Conservation (phyloP, 2,329 filamentous ascomycete species). For the Epicoccum nigrum region DNA sequence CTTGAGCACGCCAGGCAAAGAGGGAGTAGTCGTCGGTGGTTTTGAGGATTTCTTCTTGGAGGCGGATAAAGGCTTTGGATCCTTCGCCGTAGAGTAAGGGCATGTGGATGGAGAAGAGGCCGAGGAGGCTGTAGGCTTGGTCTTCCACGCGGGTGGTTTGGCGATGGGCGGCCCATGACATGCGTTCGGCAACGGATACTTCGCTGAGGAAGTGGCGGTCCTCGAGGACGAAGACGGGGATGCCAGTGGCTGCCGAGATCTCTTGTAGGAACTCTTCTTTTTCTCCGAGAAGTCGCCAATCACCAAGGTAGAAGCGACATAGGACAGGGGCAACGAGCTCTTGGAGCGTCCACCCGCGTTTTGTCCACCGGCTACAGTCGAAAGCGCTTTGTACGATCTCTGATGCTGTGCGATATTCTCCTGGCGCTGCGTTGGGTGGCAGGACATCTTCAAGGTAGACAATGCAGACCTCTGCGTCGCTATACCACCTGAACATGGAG, state of each 20-base stretch:
- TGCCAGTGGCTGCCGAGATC: slow-evolving; percentile 32
- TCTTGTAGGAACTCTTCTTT: slow-evolving; percentile 34
- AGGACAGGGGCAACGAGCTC: slow-evolving; percentile 34
- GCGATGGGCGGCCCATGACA: slow-evolving; percentile 39
- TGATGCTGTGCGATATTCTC: slow-evolving; percentile 16
- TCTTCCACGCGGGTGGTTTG: slow-evolving; percentile 38
- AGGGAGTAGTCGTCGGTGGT: slow-evolving; percentile 37
- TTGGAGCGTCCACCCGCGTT: slow-evolving; percentile 40
- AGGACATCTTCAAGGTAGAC: slow-evolving; percentile 25
- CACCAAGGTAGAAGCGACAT: slow-evolving; percentile 34
- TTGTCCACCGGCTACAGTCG: slow-evolving; percentile 30
- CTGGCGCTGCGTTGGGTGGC: slow-evolving; percentile 5
- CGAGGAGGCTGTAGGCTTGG: slow-evolving; percentile 37
- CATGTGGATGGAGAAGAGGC: slow-evolving; percentile 43
- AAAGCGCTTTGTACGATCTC: slow-evolving; percentile 25
- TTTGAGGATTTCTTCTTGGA: slow-evolving; percentile 39
- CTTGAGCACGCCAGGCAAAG: slow-evolving; percentile 32
- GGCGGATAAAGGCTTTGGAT: slow-evolving; percentile 32
- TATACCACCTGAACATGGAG: slow-evolving; percentile 33
- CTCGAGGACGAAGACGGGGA: slow-evolving; percentile 31
- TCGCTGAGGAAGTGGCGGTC: slow-evolving; percentile 23
- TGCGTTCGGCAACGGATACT: slow-evolving; percentile 33
- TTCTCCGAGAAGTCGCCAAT: slow-evolving; percentile 36
- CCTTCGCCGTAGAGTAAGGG: slow-evolving; percentile 40
- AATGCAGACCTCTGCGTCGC: slow-evolving; percentile 21